Percentiles rank a stretch among this genome's conserved stretches.
These are phyloP conservation scores for Debaryomycetaceae sp. DNA, from an alignment of 1,139 yeast species.

Conservation along the genomic window DNA sequence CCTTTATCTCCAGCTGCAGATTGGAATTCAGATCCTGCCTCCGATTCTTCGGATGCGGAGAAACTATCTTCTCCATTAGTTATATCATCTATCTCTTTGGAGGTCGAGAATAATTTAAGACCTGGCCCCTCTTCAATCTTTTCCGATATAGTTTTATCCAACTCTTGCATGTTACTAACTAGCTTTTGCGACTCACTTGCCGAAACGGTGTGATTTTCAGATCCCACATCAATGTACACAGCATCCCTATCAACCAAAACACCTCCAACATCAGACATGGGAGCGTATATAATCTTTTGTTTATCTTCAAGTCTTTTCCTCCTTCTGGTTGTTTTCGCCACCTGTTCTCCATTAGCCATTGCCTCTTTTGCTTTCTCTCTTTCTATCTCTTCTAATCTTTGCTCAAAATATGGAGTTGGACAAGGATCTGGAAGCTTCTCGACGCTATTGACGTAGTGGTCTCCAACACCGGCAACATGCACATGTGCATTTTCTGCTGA, in stretches of 20 bases:
- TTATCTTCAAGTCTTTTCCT: slow-evolving; percentile 91
- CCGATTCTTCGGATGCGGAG: slow-evolving; percentile 24
- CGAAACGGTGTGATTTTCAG: slow-evolving; percentile 52
- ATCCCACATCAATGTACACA: slow-evolving; percentile 88
- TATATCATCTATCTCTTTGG: slow-evolving; percentile 44
- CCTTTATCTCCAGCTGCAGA: slow-evolving; percentile 42
- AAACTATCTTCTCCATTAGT: slow-evolving; percentile 32
- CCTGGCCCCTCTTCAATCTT: slow-evolving; percentile 65
- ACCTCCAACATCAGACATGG: slow-evolving; percentile 99
- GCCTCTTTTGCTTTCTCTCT: slow-evolving; percentile 66
- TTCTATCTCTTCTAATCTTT: slow-evolving; percentile 75
- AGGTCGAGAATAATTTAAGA: slow-evolving; percentile 64
- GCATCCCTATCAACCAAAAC: slow-evolving; percentile 96
- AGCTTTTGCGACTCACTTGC: slow-evolving; percentile 83
- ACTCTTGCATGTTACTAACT: slow-evolving; percentile 77
- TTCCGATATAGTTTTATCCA: slow-evolving; percentile 60
- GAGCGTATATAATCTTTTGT: slow-evolving; percentile 93
- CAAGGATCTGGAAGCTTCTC: slow-evolving; percentile 98
- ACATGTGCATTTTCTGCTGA: slow-evolving; percentile 71
- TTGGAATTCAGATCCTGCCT: slow-evolving; percentile 26
- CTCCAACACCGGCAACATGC: slow-evolving; percentile 97
- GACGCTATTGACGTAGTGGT: slow-evolving; percentile 66
- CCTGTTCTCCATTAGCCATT: slow-evolving; percentile 54
- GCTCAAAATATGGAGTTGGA: slow-evolving; percentile 93
- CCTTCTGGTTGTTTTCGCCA: slow-evolving; percentile 59